These are phyloP conservation scores for Diutina catenulata DNA, from an alignment of 1,139 yeast genomes.

Conservation along the genomic window DNA sequence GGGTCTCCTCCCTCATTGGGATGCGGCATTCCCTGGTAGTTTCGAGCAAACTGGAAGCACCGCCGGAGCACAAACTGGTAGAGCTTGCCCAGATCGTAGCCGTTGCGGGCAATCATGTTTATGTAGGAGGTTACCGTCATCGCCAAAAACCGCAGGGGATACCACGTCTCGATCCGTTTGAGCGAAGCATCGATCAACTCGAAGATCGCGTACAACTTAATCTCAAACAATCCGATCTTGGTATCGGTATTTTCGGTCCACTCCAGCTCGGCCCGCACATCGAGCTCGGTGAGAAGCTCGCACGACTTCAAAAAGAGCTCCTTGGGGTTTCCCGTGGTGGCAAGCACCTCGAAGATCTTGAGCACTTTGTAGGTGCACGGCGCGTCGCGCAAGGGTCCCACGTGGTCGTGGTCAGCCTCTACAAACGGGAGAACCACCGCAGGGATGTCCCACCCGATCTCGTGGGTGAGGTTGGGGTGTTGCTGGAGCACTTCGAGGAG, in stretches of 20 bases:
- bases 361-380: conserved; percentile 29
- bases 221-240: conserved; percentile 22
- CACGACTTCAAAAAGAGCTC: conserved; percentile 62
- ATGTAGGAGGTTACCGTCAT: conserved; percentile 50
- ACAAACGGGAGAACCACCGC: conserved; percentile 39
- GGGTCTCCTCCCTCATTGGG: conserved; percentile 19
- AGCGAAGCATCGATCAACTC: conserved; percentile 49
- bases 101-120: conserved; percentile 17
- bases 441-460: conserved; percentile 87
- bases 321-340: conserved; percentile 63
- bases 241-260: conserved; percentile 10
- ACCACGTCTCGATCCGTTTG: conserved; percentile 42
- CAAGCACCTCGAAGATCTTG: conserved; percentile 46
- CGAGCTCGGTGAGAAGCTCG: conserved; percentile 36
- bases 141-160: conserved; percentile 68
- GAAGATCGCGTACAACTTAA: conserved; percentile 51
- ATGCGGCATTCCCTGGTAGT: conserved; percentile 40
- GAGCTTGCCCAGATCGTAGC: background rate
- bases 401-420: conserved; percentile 15
- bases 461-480: conserved; percentile 40
- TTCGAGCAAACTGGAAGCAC: conserved; percentile 53
- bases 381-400: conserved; percentile 15
- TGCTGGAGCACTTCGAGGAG: conserved; percentile 20
- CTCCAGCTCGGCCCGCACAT: background rate
- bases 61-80: conserved; percentile 42